Conservation (phyloP, 2,329 filamentous ascomycete genomes). For the Cadophora malorum region DNA sequence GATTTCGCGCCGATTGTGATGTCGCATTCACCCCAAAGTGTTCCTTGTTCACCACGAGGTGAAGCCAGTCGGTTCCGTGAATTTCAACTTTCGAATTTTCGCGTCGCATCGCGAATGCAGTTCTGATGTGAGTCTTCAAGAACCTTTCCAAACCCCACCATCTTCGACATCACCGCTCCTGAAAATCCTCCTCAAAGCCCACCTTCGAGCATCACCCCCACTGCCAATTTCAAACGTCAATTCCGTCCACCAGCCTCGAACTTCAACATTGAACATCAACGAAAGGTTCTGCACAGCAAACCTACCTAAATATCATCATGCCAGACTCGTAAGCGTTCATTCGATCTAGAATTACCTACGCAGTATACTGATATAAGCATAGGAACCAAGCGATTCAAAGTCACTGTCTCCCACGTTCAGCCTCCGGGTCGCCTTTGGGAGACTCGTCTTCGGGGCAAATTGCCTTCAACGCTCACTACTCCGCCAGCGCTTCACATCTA, state of each 20-base stretch:
- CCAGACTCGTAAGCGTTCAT: neutral
- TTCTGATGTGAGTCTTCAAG: neutral
- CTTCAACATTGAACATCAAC: neutral
- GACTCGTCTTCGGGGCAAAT: neutral
- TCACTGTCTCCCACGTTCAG: too few species aligned
- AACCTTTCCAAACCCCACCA: neutral
- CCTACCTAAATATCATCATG: neutral
- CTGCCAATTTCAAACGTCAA: too few species aligned
- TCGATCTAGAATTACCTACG: neutral
- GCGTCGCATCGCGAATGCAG: neutral
- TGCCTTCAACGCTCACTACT: neutral
- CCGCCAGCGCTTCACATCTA: neutral
- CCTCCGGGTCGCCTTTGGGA: neutral
- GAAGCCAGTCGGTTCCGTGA: neutral
- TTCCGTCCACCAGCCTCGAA: too few species aligned
- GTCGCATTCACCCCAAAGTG: neutral
- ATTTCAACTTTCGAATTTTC: neutral
- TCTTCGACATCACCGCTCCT: neutral
- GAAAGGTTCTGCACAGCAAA: neutral
- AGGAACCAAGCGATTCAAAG: neutral
- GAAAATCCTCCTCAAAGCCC: neutral
- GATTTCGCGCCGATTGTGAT: neutral
- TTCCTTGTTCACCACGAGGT: neutral
- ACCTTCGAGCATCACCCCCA: neutral
- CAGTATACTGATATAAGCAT: neutral